Conservation (phyloP, 768 basidiomycete species). For the Peribolospora kevripleyi region DNA sequence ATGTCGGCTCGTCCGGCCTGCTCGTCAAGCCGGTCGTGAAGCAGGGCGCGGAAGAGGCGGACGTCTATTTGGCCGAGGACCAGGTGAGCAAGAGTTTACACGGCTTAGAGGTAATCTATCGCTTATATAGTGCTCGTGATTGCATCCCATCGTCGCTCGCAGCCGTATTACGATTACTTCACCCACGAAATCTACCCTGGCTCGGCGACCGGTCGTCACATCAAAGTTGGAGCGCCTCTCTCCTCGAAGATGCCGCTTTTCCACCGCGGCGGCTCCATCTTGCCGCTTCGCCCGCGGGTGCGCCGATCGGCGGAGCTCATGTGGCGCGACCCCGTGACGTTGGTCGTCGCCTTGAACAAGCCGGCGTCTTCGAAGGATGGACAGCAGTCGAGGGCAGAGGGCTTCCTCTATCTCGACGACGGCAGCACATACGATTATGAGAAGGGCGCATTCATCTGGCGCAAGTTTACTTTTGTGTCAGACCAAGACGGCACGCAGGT, state of each 20-base stretch:
- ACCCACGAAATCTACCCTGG: slow-evolving; percentile 42
- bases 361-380: slow-evolving; percentile 18
- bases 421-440: slow-evolving; percentile 57
- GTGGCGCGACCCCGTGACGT: slow-evolving; percentile 78
- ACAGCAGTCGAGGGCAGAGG: slow-evolving; percentile 29
- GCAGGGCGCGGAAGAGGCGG: slow-evolving; percentile 40
- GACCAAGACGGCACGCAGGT: slow-evolving; percentile 26
- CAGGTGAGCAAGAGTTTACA: slow-evolving; percentile 23
- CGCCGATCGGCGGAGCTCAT: slow-evolving; percentile 65
- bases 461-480: slow-evolving; percentile 38
- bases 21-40: slow-evolving; percentile 73
- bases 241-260: slow-evolving; percentile 51
- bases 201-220: slow-evolving; percentile 33
- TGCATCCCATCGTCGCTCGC: background rate
- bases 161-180: slow-evolving; percentile 94
- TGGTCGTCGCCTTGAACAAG: slow-evolving; percentile 44
- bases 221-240: slow-evolving; percentile 59
- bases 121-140: background rate
- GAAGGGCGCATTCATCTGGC: slow-evolving; percentile 61
- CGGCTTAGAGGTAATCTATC: background rate
- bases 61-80: slow-evolving; percentile 66
- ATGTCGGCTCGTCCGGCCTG: slow-evolving; percentile 57
- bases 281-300: slow-evolving; percentile 66
- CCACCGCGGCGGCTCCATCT: slow-evolving; percentile 70
- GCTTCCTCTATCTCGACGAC: slow-evolving; percentile 87